Evolutionary conservation across 805 yeast genomes (phyloP).

Genomic region (Ogataea parapolymorpha): DNA sequence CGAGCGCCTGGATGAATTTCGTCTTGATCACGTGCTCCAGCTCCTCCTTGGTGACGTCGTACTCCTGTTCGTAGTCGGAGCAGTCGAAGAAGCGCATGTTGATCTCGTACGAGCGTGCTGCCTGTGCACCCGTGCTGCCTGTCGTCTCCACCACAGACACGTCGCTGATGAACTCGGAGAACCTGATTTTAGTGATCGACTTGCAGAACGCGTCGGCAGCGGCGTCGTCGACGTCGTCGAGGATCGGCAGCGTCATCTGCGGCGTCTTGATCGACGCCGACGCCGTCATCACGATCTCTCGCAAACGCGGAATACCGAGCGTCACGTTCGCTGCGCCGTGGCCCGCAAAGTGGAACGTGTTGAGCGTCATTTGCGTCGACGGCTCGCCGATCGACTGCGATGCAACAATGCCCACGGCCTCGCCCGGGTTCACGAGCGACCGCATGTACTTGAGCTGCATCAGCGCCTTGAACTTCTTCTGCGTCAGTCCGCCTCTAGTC

Average conservation of each 20-base stretch:
- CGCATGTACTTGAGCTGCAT: slow-evolving; percentile 99
- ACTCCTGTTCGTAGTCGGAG: slow-evolving; percentile 78
- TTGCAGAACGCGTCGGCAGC: slow-evolving; percentile 93
- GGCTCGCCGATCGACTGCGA: slow-evolving; percentile 99
- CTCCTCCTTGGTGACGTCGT: slow-evolving; percentile 79
- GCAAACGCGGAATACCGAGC: slow-evolving; percentile 98
- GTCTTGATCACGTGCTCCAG: slow-evolving; percentile 65
- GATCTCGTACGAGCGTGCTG: slow-evolving; percentile 69
- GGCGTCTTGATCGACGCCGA: slow-evolving; percentile 96
- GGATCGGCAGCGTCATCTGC: slow-evolving; percentile 91
- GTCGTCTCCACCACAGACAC: slow-evolving; percentile 87
- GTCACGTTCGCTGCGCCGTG: slow-evolving; percentile 99
- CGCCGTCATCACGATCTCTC: slow-evolving; percentile 99
- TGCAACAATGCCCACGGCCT: slow-evolving; percentile 97
- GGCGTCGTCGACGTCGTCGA: slow-evolving; percentile 73
- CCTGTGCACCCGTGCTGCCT: slow-evolving; percentile 49
- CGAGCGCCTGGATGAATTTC: slow-evolving; percentile 68
- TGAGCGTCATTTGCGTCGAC: slow-evolving; percentile 96
- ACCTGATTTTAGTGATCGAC: slow-evolving; percentile 75
- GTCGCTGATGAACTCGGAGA: slow-evolving; percentile 85
- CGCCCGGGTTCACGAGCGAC: slow-evolving; percentile 93
- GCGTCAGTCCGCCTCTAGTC: slow-evolving; percentile 49
- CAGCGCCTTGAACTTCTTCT: slow-evolving; percentile 86
- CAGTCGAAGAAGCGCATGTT: slow-evolving; percentile 71
- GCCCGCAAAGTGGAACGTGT: slow-evolving; percentile 98